Percentiles rank a stretch among this genome's conserved stretches.
Evolutionary conservation across 306 rosid genomes (phyloP).

Genomic region (Prunus padus): DNA sequence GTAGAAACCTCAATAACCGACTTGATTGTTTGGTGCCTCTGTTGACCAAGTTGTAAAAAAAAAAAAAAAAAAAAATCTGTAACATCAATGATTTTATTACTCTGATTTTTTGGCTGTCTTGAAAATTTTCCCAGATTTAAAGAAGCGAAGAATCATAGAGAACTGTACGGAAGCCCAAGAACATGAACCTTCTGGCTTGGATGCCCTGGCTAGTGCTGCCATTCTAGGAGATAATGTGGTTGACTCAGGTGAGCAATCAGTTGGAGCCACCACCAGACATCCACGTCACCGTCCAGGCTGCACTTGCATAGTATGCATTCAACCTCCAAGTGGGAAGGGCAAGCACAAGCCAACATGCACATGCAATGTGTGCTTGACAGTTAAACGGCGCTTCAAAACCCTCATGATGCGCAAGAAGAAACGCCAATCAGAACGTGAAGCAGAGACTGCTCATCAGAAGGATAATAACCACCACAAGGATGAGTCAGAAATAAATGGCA

Average conservation of each 20-base stretch:
- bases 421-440: constrained; percentile 69
- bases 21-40: background rate
- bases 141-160: constrained; percentile 55
- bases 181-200: constrained; percentile 70
- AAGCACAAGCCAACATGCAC: constrained; percentile 82
- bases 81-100: background rate
- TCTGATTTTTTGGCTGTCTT: constrained; percentile 17
- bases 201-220: constrained; percentile 92
- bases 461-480: constrained; percentile 33
- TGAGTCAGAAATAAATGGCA: constrained; percentile 36
- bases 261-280: constrained; percentile 83
- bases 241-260: constrained; percentile 50
- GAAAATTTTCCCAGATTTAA: constrained; percentile 46
- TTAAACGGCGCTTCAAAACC: constrained; percentile 93
- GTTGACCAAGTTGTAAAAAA: background rate
- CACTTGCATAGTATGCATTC: constrained; percentile 91
- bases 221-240: constrained; percentile 67
- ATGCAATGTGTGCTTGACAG: constrained; percentile 90
- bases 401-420: constrained; percentile 84
- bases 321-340: constrained; percentile 97
- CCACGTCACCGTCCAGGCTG: constrained; percentile 95
- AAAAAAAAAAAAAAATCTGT: background rate
- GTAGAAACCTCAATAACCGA: background rate
- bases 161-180: constrained; percentile 44
- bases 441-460: constrained; percentile 36